These are phyloP conservation scores for Polyporus tsugae DNA, from an alignment of 1,284 basidiomycete species.

Conservation along the genomic window DNA sequence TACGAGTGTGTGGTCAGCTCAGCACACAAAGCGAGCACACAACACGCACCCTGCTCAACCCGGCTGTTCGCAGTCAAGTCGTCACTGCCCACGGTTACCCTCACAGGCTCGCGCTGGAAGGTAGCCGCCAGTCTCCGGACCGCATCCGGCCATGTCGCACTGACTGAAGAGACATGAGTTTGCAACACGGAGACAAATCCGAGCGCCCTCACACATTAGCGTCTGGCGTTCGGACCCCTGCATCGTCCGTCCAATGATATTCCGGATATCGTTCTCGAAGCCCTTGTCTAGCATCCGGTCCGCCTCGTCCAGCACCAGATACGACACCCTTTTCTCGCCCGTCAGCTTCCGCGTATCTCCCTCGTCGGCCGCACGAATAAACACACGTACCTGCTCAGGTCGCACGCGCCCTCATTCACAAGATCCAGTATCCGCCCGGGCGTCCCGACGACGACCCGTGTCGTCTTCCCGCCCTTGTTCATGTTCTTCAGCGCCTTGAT, in stretches of 20 bases:
- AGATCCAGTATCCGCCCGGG: conserved; percentile 94
- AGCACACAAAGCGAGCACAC: neutral
- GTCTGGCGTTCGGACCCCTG: conserved; percentile 79
- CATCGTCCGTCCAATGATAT: conserved; percentile 87
- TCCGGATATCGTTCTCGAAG: conserved; percentile 97
- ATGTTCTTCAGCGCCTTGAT: conserved; percentile 64
- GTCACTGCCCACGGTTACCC: conserved; percentile 95
- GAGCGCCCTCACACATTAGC: conserved; percentile 82
- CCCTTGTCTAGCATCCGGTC: conserved; percentile 99
- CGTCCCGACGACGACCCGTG: conserved; percentile 91
- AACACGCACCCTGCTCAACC: conserved; percentile 70
- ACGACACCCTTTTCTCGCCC: conserved; percentile 68
- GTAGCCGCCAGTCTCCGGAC: conserved; percentile 94
- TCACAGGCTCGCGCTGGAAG: conserved; percentile 88
- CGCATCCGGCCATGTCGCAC: conserved; percentile 97
- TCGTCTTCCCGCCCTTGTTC: conserved; percentile 57
- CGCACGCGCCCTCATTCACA: conserved; percentile 84
- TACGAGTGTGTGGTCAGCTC: neutral
- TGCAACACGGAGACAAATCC: neutral
- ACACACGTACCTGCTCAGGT: conserved; percentile 72
- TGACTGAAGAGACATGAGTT: conserved; percentile 62
- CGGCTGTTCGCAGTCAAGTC: conserved; percentile 95
- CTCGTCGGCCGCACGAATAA: neutral
- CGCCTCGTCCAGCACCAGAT: conserved; percentile 96
- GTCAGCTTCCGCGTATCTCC: neutral